Evolutionary conservation across 805 yeast species (phyloP), one percentile per base, ranked within the genome.

Genomic region (Candida rishiriensis): DNA sequence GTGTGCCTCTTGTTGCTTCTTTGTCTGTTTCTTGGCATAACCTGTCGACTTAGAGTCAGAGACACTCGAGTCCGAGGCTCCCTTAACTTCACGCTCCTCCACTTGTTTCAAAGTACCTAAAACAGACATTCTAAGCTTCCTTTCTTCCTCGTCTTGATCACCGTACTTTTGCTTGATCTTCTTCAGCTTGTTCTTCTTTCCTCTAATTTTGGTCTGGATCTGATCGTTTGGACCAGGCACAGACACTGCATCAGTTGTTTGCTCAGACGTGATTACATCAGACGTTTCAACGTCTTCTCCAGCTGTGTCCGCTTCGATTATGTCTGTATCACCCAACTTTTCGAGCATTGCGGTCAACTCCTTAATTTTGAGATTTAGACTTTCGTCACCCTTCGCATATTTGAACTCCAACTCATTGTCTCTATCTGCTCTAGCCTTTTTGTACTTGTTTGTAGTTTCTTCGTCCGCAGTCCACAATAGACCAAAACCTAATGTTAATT

Each of bases 121-220:
- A 2, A 85, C 86, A 46, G 84, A 80, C 85, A 91, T 80, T 51
- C 95, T 74, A 44, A 83, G 55, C 38, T 65, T 56, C 44, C 89
- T 76, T 55, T 91, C 98, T 44, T 86, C 93, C 41, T 88, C 97
- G 60, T 91, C 98, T 65, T 91, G 98, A 47, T 85, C 89, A 3
- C 82, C 88, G 57, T 91, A 91, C 58, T 90, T 91, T 48, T 77
- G 73, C 34, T 83, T 83, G 44, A 88, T 85, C 58, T 87, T 89
- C 70, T 85, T 88, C 64, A 85, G 57, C 59, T 89, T 89, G 34
- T 85, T 84, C 57, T 84, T 88, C 64, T 85, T 88, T 39, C 98
- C 97, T 55, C 97, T 78, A 7, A 83, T 81, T 33, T 69, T 73
- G 14, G 70, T 71, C 16, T 64, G 64, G 12, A 54, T 56, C 38